Percentiles rank a stretch among this genome's conserved stretches.
phyloP scores from a whole-genome alignment of 208 protist species.

The Herpetomonas samuelpessoai region DNA sequence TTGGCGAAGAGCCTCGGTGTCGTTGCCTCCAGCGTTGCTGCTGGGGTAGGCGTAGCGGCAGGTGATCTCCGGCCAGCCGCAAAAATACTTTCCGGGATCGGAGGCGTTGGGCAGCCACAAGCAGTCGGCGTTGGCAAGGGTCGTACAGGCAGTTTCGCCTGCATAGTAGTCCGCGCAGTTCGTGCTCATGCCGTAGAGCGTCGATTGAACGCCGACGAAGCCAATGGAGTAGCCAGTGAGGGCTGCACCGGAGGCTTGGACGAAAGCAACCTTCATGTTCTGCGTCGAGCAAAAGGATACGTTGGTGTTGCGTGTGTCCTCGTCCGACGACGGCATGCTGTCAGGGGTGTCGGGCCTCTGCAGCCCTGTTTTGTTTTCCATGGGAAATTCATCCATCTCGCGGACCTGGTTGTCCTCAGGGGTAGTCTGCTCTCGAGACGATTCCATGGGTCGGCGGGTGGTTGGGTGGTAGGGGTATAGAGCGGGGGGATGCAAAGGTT shows the following conservation, averaged over 20 bases:
- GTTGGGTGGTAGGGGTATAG: too few relatives aligned
- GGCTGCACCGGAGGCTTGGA: constrained; percentile 39
- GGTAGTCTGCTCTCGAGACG: too few relatives aligned
- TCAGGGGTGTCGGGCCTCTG: too few relatives aligned
- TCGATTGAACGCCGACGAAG: constrained; percentile 70
- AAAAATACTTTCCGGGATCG: constrained; percentile 16
- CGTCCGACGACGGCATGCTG: too few relatives aligned
- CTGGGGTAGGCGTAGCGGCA: constrained; percentile 25
- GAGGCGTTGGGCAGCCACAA: constrained; percentile 24
- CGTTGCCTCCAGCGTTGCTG: constrained; percentile 1
- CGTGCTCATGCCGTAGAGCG: constrained; percentile 47
- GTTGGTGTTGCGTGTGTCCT: constrained; percentile 5
- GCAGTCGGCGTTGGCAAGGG: constrained; percentile 49
- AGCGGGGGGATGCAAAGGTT: too few relatives aligned
- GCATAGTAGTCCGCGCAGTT: constrained; percentile 50
- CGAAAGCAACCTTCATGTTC: constrained; percentile 51
- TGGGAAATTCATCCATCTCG: too few relatives aligned
- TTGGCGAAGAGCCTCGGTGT: not conserved
- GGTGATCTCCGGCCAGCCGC: constrained; percentile 33
- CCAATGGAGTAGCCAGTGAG: constrained; percentile 76
- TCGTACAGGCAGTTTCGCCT: constrained; percentile 31
- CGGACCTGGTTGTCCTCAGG: too few relatives aligned
- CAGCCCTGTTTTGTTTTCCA: too few relatives aligned
- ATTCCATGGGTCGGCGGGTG: too few relatives aligned
- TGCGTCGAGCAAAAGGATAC: constrained; percentile 43